These are phyloP conservation scores for Omphalotus guepiniiformis DNA, from an alignment of 768 basidiomycete genomes.

Conservation along the genomic window DNA sequence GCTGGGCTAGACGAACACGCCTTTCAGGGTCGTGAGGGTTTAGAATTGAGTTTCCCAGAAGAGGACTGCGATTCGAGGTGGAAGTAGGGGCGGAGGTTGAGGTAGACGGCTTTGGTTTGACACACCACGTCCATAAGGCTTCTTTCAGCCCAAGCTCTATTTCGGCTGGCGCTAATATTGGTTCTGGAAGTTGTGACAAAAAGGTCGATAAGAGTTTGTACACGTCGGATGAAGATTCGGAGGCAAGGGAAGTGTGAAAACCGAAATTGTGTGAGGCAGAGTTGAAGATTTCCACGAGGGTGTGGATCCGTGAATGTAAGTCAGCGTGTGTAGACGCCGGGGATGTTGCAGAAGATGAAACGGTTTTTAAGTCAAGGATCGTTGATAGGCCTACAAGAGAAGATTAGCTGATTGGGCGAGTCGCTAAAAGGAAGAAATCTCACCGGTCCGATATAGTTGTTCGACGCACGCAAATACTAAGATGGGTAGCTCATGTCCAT, in stretches of 20 bases:
- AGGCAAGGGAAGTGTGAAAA: constrained; percentile 25
- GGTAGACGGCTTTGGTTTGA: constrained; percentile 9
- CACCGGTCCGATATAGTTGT: constrained; percentile 38
- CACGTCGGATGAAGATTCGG: constrained; percentile 35
- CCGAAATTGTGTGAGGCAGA: constrained; percentile 16
- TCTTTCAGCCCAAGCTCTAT: constrained; percentile 20
- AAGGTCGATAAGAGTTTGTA: constrained; percentile 38
- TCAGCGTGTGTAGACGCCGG: too few species aligned
- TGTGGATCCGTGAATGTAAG: constrained; percentile 25
- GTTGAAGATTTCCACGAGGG: constrained; percentile 20
- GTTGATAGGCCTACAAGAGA: constrained; percentile 1
- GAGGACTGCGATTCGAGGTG: background rate
- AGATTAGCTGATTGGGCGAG: background rate
- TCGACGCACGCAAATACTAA: constrained; percentile 38
- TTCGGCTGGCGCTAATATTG: constrained; percentile 29
- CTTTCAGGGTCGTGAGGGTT: too few species aligned
- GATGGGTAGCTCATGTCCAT: constrained; percentile 35
- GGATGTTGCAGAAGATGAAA: background rate
- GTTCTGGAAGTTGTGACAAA: constrained; percentile 36
- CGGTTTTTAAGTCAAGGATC: background rate
- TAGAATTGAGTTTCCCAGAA: too few species aligned
- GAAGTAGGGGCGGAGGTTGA: constrained; percentile 14
- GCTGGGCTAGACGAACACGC: constrained; percentile 27
- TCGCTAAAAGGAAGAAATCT: background rate
- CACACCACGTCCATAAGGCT: constrained; percentile 33